A percentile compares a stretch with the other conserved stretches of the same genome.
Conservation (phyloP, 2,329 filamentous ascomycete genomes). For the Fusarium secorum region DNA sequence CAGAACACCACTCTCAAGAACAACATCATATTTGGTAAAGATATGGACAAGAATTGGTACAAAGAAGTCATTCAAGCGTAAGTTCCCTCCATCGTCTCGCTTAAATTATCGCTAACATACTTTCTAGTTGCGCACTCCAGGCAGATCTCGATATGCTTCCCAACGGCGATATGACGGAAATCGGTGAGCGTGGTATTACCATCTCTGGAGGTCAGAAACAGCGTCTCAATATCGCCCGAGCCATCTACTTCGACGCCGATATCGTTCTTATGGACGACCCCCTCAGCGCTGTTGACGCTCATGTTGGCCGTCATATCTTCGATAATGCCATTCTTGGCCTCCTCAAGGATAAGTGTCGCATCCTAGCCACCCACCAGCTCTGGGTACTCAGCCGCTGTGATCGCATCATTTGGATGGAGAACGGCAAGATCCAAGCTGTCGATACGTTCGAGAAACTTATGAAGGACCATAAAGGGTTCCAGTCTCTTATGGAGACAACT, state of each 20-base stretch:
- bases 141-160: constrained; percentile 94
- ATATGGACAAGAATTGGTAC: constrained; percentile 80
- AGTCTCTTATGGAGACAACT: constrained; percentile 84
- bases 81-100: constrained; percentile 34
- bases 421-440: constrained; percentile 81
- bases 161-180: constrained; percentile 86
- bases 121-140: constrained; percentile 74
- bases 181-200: constrained; percentile 94
- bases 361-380: constrained; percentile 93
- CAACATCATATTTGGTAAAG: constrained; percentile 91
- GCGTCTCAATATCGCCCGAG: constrained; percentile 89
- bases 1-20: constrained; percentile 88
- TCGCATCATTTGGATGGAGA: constrained; percentile 91
- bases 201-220: constrained; percentile 97
- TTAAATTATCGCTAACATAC: not conserved
- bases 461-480: constrained; percentile 78
- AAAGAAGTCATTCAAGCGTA: constrained; percentile 79
- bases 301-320: constrained; percentile 80
- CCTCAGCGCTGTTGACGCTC: constrained; percentile 73
- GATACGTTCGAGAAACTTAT: constrained; percentile 93
- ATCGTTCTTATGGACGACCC: constrained; percentile 76
- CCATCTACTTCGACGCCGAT: constrained; percentile 74
- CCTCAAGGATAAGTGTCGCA: constrained; percentile 85
- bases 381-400: constrained; percentile 92
- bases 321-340: constrained; percentile 93